These are phyloP conservation scores for Penicillium herquei DNA, from an alignment of 495 filamentous ascomycete species.

Conservation along the genomic window DNA sequence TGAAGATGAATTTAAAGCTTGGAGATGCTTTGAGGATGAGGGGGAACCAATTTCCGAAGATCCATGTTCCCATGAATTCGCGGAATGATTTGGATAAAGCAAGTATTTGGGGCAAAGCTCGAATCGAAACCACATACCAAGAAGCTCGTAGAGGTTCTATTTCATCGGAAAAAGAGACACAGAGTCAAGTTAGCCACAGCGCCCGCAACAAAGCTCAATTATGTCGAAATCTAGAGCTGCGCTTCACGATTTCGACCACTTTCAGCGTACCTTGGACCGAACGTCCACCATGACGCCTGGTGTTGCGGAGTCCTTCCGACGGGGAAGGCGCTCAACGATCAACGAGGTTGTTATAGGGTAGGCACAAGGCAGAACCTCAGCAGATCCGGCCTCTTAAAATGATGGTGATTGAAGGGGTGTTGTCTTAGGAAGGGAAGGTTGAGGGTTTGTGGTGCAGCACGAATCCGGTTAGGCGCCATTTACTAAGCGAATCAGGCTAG, in stretches of 20 bases:
- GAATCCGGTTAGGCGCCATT: constrained; percentile 29
- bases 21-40: neutral
- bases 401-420: constrained; percentile 29
- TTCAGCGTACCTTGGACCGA: constrained; percentile 49
- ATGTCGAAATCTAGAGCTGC: constrained; percentile 3
- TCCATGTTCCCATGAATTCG: constrained; percentile 10
- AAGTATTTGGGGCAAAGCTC: neutral
- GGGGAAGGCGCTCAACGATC: constrained; percentile 49
- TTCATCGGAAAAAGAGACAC: constrained; percentile 7
- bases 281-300: constrained; percentile 53
- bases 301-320: constrained; percentile 46
- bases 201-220: constrained; percentile 9
- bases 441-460: constrained; percentile 26
- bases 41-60: constrained; percentile 4
- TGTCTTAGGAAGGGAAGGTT: constrained; percentile 16
- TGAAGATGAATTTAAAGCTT: constrained; percentile 22
- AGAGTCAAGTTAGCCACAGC: constrained; percentile 26
- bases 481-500: constrained; percentile 31
- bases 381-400: constrained; percentile 33
- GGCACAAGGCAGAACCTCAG: constrained; percentile 41
- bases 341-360: constrained; percentile 30
- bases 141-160: constrained; percentile 82
- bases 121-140: constrained; percentile 59
- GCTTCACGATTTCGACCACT: constrained; percentile 6
- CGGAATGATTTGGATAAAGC: neutral